Percentiles rank a stretch among this genome's conserved stretches.
phyloP scores from a whole-genome alignment of 2,329 filamentous ascomycete species.

The Calonectria honghensis region DNA sequence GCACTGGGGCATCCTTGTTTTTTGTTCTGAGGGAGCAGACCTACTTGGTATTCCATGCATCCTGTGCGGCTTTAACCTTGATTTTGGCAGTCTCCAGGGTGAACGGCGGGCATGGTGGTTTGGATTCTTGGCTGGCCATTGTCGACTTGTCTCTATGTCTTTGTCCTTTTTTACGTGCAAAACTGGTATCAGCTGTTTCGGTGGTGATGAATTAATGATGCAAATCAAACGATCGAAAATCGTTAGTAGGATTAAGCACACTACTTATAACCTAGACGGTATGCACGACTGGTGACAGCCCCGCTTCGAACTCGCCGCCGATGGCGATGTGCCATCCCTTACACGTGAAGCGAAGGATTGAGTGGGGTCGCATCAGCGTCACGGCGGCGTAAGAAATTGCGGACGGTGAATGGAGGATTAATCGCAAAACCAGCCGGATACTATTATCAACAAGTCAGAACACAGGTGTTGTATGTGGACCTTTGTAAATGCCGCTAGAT shows the following conservation, averaged over 20 bases:
- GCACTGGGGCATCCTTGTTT: background rate
- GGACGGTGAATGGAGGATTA: too few species aligned
- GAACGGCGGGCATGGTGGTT: slow-evolving; percentile 80
- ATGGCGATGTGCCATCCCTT: background rate
- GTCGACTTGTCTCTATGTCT: background rate
- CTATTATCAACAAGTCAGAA: background rate
- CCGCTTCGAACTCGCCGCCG: background rate
- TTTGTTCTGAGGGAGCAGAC: slow-evolving; percentile 35
- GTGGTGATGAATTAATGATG: background rate
- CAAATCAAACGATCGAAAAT: too few species aligned
- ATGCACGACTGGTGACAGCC: background rate
- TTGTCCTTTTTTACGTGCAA: background rate
- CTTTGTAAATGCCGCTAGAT: background rate
- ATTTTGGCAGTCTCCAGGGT: slow-evolving; percentile 80
- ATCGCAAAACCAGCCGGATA: background rate
- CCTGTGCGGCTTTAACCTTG: slow-evolving; percentile 90
- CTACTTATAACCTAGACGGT: background rate
- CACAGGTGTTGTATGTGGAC: background rate
- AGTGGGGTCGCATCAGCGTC: slow-evolving; percentile 1
- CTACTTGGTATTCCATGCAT: slow-evolving; percentile 87
- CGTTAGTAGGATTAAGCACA: background rate
- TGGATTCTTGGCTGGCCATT: slow-evolving; percentile 21
- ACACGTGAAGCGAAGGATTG: slow-evolving; percentile 1
- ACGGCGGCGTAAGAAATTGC: background rate
- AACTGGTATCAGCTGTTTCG: background rate